Evolutionary conservation across 805 yeast genomes (phyloP).

Genomic region (Saccharomycopsis babjevae): DNA sequence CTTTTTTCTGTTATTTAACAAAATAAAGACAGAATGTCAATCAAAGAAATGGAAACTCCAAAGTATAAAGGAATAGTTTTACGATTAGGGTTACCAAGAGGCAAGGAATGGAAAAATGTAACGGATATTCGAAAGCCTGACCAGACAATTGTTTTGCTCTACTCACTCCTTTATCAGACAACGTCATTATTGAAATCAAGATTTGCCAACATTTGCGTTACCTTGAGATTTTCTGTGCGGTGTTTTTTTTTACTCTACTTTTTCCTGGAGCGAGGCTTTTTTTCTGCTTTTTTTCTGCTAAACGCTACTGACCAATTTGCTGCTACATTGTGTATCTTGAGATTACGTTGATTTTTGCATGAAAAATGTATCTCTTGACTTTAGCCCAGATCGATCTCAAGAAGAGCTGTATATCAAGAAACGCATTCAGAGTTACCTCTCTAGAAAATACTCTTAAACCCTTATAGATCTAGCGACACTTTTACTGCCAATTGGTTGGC

Average conservation of each 20-base stretch:
- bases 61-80: too few relatives aligned
- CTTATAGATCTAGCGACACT: too few relatives aligned
- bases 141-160: not conserved
- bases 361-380: not conserved
- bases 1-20: too few relatives aligned
- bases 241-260: not conserved
- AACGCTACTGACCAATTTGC: not conserved
- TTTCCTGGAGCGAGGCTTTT: not conserved
- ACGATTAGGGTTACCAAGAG: too few relatives aligned
- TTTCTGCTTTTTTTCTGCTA: not conserved
- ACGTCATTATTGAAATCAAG: not conserved
- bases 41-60: too few relatives aligned
- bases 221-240: not conserved
- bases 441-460: too few relatives aligned
- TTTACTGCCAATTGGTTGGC: too few relatives aligned
- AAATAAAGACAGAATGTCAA: too few relatives aligned
- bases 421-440: too few relatives aligned
- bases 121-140: not conserved
- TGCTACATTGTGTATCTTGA: not conserved
- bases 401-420: not conserved
- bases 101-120: not conserved
- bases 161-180: not conserved
- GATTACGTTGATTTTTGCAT: not conserved
- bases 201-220: not conserved
- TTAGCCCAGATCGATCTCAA: not conserved